phyloP scores from a whole-genome alignment of 2,329 filamentous ascomycete species.

The Colletotrichum sansevieriae region DNA sequence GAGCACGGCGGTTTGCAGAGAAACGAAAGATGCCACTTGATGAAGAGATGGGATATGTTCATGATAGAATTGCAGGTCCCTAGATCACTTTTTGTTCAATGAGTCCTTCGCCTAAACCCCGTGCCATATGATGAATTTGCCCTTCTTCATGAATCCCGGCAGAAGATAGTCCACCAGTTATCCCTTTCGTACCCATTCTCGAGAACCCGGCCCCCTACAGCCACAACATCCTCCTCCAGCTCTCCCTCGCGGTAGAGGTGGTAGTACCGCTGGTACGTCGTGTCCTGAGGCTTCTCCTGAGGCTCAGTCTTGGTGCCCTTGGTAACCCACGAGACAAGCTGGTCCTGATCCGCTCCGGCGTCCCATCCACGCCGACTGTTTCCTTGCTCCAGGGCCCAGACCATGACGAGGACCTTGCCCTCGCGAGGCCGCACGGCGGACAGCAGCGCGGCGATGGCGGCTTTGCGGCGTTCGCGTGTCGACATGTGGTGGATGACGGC shows the following conservation, averaged over 20 bases:
- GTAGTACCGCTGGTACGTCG: slow-evolving; percentile 89
- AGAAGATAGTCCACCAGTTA: slow-evolving; percentile 93
- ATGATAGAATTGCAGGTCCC: slow-evolving; percentile 41
- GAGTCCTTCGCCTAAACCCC: background rate
- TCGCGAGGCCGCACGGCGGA: slow-evolving; percentile 71
- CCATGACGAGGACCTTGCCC: slow-evolving; percentile 85
- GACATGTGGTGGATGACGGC: slow-evolving; percentile 96
- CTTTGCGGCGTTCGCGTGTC: slow-evolving; percentile 77
- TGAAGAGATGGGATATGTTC: slow-evolving; percentile 39
- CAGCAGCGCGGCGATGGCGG: slow-evolving; percentile 79
- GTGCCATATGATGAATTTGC: no score
- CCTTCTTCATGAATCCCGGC: slow-evolving; percentile 39
- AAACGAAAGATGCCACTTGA: slow-evolving; percentile 20
- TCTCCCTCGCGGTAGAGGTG: slow-evolving; percentile 91
- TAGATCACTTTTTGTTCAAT: slow-evolving; percentile 22
- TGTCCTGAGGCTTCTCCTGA: slow-evolving; percentile 27
- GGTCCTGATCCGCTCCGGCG: slow-evolving; percentile 85
- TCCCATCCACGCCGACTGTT: slow-evolving; percentile 90
- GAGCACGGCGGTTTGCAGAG: background rate
- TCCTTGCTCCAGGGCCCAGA: slow-evolving; percentile 96
- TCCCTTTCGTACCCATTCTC: slow-evolving; percentile 94
- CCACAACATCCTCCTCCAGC: slow-evolving; percentile 81
- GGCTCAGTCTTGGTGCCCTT: slow-evolving; percentile 49
- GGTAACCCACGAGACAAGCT: slow-evolving; percentile 96
- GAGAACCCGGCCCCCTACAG: slow-evolving; percentile 81